Evolutionary conservation across 1,284 basidiomycete genomes (phyloP).

Genomic region (Ceratobasidium sp.): DNA sequence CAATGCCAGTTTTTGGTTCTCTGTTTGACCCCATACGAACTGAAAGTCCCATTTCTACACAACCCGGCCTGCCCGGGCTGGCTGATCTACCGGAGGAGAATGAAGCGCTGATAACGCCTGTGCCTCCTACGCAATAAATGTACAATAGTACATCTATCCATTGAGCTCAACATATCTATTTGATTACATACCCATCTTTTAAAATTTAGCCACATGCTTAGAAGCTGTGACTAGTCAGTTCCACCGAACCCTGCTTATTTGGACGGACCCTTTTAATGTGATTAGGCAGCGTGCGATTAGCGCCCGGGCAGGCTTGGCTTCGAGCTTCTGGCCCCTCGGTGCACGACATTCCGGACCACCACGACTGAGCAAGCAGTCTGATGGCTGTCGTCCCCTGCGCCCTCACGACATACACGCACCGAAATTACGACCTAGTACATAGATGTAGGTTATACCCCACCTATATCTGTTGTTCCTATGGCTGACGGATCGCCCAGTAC

Average conservation of each 20-base stretch:
- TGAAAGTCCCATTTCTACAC: no score
- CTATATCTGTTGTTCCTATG: not conserved
- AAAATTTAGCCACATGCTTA: slow-evolving; percentile 59
- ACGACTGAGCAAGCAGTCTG: slow-evolving; percentile 37
- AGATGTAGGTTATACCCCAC: slow-evolving; percentile 16
- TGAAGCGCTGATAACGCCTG: no score
- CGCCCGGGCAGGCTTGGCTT: slow-evolving; percentile 26
- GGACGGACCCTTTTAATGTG: slow-evolving; percentile 3
- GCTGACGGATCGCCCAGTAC: not conserved
- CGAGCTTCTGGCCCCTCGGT: slow-evolving; percentile 3
- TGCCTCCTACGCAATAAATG: no score
- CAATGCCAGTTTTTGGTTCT: no score
- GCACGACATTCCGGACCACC: slow-evolving; percentile 32
- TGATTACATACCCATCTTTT: slow-evolving; percentile 51
- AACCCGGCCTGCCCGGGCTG: no score
- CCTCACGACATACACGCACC: slow-evolving; percentile 3
- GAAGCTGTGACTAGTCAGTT: slow-evolving; percentile 74
- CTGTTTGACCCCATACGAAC: no score
- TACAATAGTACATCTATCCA: no score
- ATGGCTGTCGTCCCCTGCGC: slow-evolving; percentile 19
- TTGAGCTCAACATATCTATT: no score
- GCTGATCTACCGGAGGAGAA: no score
- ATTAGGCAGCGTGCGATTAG: slow-evolving; percentile 13
- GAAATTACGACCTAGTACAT: not conserved
- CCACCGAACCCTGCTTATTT: not conserved